These are phyloP conservation scores for Podaxis sp. DNA, from an alignment of 768 basidiomycete species.

Conservation along the genomic window DNA sequence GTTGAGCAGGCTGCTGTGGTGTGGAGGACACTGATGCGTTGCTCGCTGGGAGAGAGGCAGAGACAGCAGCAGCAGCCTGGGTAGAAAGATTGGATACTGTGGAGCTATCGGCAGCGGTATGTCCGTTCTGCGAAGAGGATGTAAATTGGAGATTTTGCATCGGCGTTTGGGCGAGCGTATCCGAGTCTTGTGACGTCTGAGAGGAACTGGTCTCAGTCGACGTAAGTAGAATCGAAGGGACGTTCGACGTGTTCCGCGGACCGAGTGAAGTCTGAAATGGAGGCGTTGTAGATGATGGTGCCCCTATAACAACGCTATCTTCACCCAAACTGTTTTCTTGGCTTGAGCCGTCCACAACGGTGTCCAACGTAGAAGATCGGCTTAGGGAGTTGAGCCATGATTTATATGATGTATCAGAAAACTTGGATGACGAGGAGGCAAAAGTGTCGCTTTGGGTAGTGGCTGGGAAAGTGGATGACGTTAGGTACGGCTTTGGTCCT, in stretches of 20 bases:
- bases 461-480: background rate
- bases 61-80: background rate
- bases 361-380: background rate
- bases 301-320: background rate
- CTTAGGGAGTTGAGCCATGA: background rate
- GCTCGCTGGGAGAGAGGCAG: background rate
- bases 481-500: slow-evolving; percentile 28
- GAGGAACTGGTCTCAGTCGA: background rate
- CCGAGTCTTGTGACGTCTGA: background rate
- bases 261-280: background rate
- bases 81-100: background rate
- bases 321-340: background rate
- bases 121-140: background rate
- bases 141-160: background rate
- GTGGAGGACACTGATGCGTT: background rate
- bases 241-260: background rate
- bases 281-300: background rate
- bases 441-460: background rate
- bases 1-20: background rate
- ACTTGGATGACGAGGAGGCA: background rate
- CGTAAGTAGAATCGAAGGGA: background rate
- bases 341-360: background rate
- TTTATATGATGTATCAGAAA: background rate
- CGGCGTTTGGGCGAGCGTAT: background rate
- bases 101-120: background rate